Base-by-base conservation (phyloP, 2,329 filamentous ascomycete species). In the Ceratocystis huliohia region DNA sequence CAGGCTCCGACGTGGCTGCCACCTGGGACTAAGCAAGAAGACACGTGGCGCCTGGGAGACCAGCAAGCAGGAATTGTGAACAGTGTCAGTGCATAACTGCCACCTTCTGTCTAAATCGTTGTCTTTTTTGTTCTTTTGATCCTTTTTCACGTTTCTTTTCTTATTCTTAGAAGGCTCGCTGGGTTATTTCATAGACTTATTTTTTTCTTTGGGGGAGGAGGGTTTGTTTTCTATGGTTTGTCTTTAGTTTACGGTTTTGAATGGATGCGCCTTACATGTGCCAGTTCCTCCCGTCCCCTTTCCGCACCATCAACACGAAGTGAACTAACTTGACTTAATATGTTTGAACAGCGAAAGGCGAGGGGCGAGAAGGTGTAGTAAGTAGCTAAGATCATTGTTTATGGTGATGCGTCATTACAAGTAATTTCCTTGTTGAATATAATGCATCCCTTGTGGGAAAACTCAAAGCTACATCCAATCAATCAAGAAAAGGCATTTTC, bases 11-110 rank as follows among this genome's bases (percentile, higher is more conserved):
- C 77, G n/a, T 93, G 89, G 84, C 77, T 95, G 67, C 83, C 88
- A 20, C 87, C 88, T 0, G 89, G 91, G 6, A 96, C 90, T 1
- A 91, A 85, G 73, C 88, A 93, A 74, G 89, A 96, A 74, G 88
- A 91, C 64, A 96, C 89, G 1, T 96, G 91, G 92, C 75, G 76
- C 20, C 68, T 72, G 3, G 74, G 76, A 10, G 78, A 79, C 66
- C 64, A 66, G 48, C 37, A 66, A 56, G 50, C 61, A 6, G 41
- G 64, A 7, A 66, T 66, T 44, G 61, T 64, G 28, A 72, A 73
- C 17, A 65, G 70, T 22, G 71, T 72, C 6, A 70, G 71, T 15
- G 68, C 72, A 59, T 71, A 64, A 67, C 72, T 44, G 71, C 33
- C 63, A 33, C 33, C 7, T 46, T 28, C 65, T 33, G 10, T 46